Percentiles rank a stretch among this genome's conserved stretches.
phyloP scores from a whole-genome alignment of 2,329 filamentous ascomycete genomes.

The Aspergillus alliaceus region DNA sequence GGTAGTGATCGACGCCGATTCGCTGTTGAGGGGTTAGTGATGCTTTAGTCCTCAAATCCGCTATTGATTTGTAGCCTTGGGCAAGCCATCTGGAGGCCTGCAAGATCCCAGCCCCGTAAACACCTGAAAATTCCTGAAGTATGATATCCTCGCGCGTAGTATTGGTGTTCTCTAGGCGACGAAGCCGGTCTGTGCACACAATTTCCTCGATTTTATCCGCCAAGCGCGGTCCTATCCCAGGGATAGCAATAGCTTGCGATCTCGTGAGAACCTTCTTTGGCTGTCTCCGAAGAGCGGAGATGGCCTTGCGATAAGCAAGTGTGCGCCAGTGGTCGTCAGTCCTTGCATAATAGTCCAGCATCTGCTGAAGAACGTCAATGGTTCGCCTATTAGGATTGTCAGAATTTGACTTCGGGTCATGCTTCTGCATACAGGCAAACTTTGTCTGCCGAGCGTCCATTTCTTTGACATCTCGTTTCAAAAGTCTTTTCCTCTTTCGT shows the following conservation, averaged over 20 bases:
- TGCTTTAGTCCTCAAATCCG: constrained; percentile 65
- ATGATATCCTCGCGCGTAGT: constrained; percentile 65
- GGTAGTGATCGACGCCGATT: constrained; percentile 75
- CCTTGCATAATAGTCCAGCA: constrained; percentile 75
- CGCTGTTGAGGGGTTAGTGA: constrained; percentile 68
- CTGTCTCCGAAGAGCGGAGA: constrained; percentile 70
- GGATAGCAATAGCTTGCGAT: constrained; percentile 66
- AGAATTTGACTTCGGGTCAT: constrained; percentile 43
- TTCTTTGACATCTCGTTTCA: constrained; percentile 1
- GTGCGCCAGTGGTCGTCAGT: constrained; percentile 76
- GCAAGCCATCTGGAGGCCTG: constrained; percentile 76
- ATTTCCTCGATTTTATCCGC: constrained; percentile 91
- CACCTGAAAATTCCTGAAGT: constrained; percentile 69
- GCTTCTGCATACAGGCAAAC: constrained; percentile 62
- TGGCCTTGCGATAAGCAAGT: constrained; percentile 73
- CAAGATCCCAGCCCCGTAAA: constrained; percentile 74
- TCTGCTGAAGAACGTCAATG: constrained; percentile 73
- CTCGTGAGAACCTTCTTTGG: constrained; percentile 63
- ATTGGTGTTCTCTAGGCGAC: constrained; percentile 69
- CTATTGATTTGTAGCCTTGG: constrained; percentile 70
- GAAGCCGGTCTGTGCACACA: constrained; percentile 68
- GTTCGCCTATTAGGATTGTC: constrained; percentile 72
- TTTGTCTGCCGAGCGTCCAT: constrained; percentile 39
- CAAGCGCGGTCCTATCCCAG: constrained; percentile 69
- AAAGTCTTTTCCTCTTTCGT: constrained; percentile 13